A percentile compares a stretch with the other conserved stretches of the same genome.
Conservation (phyloP, 495 filamentous ascomycete species). For the Daldinia caldariorum region DNA sequence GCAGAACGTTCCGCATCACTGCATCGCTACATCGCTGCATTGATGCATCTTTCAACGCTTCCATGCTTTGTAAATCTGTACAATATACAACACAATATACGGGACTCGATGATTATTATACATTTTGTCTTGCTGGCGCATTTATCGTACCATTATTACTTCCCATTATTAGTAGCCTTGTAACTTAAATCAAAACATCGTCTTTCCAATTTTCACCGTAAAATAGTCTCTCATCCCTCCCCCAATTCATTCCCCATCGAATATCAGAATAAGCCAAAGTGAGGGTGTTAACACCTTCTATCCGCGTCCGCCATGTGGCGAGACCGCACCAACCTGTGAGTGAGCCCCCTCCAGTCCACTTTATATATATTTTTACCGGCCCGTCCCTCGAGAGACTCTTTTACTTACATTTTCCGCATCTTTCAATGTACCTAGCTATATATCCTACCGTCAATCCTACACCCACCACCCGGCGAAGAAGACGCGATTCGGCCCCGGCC, state of each 20-base stretch:
- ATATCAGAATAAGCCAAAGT: slow-evolving; percentile 36
- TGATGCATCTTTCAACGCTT: neutral
- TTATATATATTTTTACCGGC: neutral
- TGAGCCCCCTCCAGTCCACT: slow-evolving; percentile 25
- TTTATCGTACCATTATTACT: slow-evolving; percentile 18
- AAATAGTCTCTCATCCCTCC: neutral
- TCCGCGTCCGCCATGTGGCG: slow-evolving; percentile 84
- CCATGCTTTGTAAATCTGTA: slow-evolving; percentile 20
- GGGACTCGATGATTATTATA: neutral
- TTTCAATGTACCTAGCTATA: slow-evolving; percentile 81
- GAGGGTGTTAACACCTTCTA: slow-evolving; percentile 53
- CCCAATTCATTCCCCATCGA: slow-evolving; percentile 19
- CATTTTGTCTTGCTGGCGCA: too few species aligned
- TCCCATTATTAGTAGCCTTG: too few species aligned
- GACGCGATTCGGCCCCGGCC: slow-evolving; percentile 70
- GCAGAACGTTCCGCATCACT: neutral
- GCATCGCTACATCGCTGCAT: too few species aligned
- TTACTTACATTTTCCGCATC: neutral
- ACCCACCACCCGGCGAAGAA: slow-evolving; percentile 92
- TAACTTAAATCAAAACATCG: neutral
- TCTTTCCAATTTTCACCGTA: neutral
- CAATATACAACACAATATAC: neutral
- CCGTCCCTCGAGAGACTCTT: slow-evolving; percentile 13
- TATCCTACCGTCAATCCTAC: slow-evolving; percentile 98
- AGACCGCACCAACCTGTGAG: slow-evolving; percentile 97